Evolutionary conservation across 192 early-diverging fungal genomes (phyloP), one percentile per base, ranked within the genome.

Genomic region (Linnemannia elongata): DNA sequence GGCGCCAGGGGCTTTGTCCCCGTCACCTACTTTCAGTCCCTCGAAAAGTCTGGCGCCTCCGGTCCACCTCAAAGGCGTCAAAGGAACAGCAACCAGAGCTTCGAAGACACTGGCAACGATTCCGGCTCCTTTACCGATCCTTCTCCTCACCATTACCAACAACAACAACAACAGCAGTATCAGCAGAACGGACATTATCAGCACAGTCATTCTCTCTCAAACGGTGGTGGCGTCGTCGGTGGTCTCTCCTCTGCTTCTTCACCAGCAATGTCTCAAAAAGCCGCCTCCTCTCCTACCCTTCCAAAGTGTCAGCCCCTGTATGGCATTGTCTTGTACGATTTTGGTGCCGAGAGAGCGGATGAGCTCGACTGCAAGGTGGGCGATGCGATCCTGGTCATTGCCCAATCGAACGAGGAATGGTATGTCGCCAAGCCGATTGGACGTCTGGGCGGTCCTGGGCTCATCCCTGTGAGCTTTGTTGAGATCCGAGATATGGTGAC

Each of bases 401-500:
- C 95, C 36, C 94, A 96, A 72, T 94, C 94, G 52, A 95, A 94
- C 54, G 90, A 90, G 15, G 95, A 96, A 78, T 96, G 95, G 95
- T 92, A 94, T 74, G 94, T 96, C 38, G 95, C 93, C 38, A 95
- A 94, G 82, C 94, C 94, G 39, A 92, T 93, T 66, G 88, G 88
- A 33, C 88, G 93, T 38, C 84, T 92, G 7, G 92, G 92, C 27
- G 92, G 91, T 8, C 93, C 95, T 44, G 95, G 95, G 15, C 85
- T 96, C 52, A 95, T 96, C 79, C 95, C 95, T n/a, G 92, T 95
- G 12, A 90, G 93, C 35, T 96, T 94, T 92, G 89, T 96, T 38
- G 91, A 95, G 84, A 91, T 96, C 77, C 89, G 92, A 63, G 95
- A 96, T 85, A 90, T 91, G 78, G 77, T 88, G 18, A 93, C 94